Evolutionary conservation across 2,329 filamentous ascomycete genomes (phyloP), one percentile per base, ranked within the genome.

Genomic region (Rasamsonia emersonii): DNA sequence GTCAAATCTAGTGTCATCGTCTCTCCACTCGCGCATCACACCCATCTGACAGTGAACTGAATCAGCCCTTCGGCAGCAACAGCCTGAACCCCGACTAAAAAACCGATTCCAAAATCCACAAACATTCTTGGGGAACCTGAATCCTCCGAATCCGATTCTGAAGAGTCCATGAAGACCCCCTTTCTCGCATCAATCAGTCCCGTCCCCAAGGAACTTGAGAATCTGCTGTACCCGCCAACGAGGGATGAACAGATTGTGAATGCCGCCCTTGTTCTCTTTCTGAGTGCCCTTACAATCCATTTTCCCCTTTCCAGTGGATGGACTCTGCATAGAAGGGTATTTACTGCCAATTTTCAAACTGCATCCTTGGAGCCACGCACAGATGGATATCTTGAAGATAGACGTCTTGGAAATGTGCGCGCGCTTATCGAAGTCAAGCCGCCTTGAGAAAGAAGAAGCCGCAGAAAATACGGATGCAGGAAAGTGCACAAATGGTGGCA

Each of bases 171-270:
- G 20, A 26, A 11, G n/a, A 13, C 9, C 10, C 10, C 14, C 26
- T 18, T 18, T 27, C 32, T 13, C 16, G 33, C 23, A 25, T 15
- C 29, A 18, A 28, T 19, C 11, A 38, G 20, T 21, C 35, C 37
- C 26, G 30, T 11, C 16, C 26, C 41, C 9, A 24, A 34, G 19
- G 35, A 39, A 25, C 18, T 36, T 6, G 15, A 38, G n/a, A 31
- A 35, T 9, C 5, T 35, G 8, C 9, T 45, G 25, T 39, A 30
- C 13, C 36, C 26, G 9, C 37, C 32, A 9, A 39, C 40, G 6
- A 41, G 37, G 13, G 42, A 46, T 24, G 42, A 47, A 25, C 40
- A 45, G 8, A 46, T 47, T 16, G 43, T 46, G 1, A 47, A 47
- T 23, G 36, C 23, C 1, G 41, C 41, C 3, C 24, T 44, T 0